Base-by-base conservation (phyloP, 2,329 filamentous ascomycete genomes). In the Fusarium torreyae region DNA sequence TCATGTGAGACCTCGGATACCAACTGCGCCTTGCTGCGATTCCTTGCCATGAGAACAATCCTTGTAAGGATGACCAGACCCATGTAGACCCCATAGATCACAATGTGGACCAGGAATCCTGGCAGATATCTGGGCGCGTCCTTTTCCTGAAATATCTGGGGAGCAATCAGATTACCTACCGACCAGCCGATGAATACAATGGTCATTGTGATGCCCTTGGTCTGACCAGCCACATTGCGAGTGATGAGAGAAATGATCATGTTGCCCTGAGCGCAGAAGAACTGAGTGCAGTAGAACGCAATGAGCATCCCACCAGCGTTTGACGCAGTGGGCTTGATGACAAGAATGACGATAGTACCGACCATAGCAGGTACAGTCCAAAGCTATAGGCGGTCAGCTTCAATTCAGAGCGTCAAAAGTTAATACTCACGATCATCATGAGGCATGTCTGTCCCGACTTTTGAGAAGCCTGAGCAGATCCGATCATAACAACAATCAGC, bases 241-340 rank as follows among this genome's bases (percentile, higher is more conserved):
- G 46, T 34, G 46, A 49, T 49, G 0, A 49, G 31, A 3, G 46
- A 49, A 14, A 49, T 34, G 5, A 49, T 36, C 31, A 49, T 7
- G 6, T 49, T 49, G 7, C 46, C 46, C 20, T 49, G 28, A 6
- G 46, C 31, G 7, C 33, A 31, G 8, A 34, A 49, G 11, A 36
- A 49, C 2, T 83, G 8, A 20, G 82, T 84, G 70, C 82, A 84
- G 33, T 82, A 83, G 34, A 84, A 83, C 20, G 77, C 76, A 7
- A 79, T 72, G 5, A 79, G 72, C 2, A 84, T 76, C 28, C 82
- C 80, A 3, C 79, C 78, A 3, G 75, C 76, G 7, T 79, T 78
- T 4, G 62, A 65, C 0, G 61, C 57, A 24, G 52, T 78, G 33
- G 70, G 80, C 24, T 63, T 74, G 60, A 79, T 69, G 22, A 69